Base-by-base conservation (phyloP, 495 filamentous ascomycete genomes). In the Sordaria brevicollis region DNA sequence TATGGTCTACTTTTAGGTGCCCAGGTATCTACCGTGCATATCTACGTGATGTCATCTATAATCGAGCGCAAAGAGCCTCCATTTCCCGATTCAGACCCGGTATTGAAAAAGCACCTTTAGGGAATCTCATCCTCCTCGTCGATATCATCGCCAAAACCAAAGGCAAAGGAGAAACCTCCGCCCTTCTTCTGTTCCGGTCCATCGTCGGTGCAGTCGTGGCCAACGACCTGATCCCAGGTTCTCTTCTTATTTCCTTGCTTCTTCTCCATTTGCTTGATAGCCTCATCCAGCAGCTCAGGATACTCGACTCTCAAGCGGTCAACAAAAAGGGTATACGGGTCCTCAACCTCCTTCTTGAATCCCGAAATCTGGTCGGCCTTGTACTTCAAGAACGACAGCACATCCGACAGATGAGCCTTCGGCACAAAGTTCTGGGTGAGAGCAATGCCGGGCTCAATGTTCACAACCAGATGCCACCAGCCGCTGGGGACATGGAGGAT, bases 361-460 rank as follows among this genome's bases (percentile, higher is more conserved):
- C 95, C 95, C 31, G 91, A 93, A 9, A 97, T 88, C 71, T 96
- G 92, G 35, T 93, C 89, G 6, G 90, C 80, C 77, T 94, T 93
- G 77, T 96, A 89, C 65, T 84, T 87, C 73, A 99, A 78, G 76
- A 99, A 99, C 15, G 89, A 88, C 70, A 99, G 79, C 0, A 92
- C 93, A 37, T 90, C 87, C 11, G 81, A 76, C 5, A 99, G 81
- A 75, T 93, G 92, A 17, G 86, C 86, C 65, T 86, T 85, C 0
- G 95, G 94, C 8, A 98, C 90, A 76, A 99, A 98, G 77, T 99
- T 99, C 74, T 98, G 94, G 13, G 95, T 99, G 66, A 99, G 87
- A 19, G 95, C 95, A 70, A 97, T 90, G 13, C 91, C 89, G 3
- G 87, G 83, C 67, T 91, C 88, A 25, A 96, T 79, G 73, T 99